Evolutionary conservation across 371 early-diverging fungal genomes (phyloP).

Genomic region (Actinomucor elegans): DNA sequence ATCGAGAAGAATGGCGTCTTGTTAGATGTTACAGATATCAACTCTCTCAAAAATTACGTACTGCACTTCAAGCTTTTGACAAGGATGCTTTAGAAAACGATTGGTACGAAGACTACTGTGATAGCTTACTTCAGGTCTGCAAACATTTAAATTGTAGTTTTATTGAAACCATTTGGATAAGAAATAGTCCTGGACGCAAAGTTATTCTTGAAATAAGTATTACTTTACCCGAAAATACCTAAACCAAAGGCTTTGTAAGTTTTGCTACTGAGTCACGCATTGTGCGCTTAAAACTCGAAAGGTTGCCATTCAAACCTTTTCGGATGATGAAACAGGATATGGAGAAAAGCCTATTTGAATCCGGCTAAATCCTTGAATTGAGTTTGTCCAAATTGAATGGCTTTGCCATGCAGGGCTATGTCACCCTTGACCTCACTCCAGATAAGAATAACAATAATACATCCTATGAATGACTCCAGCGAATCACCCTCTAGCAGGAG

Average conservation of each 20-base stretch:
- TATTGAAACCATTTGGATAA: neutral
- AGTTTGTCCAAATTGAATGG: neutral
- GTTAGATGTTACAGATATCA: neutral
- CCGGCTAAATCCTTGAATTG: neutral
- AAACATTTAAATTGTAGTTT: neutral
- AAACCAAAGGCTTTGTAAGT: neutral
- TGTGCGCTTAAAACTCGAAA: neutral
- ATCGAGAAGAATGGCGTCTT: neutral
- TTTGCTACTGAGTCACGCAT: neutral
- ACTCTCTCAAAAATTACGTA: neutral
- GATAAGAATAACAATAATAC: neutral
- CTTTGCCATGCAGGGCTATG: neutral
- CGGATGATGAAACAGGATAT: neutral
- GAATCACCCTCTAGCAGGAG: neutral
- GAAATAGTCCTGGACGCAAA: neutral
- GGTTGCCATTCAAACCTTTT: neutral
- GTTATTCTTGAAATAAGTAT: neutral
- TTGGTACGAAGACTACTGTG: neutral
- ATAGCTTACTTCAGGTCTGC: neutral
- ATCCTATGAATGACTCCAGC: neutral
- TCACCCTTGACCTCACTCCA: neutral
- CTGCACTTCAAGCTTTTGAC: neutral
- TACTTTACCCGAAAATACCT: neutral
- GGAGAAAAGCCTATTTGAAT: neutral
- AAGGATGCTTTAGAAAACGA: neutral